Conservation (phyloP, 2,329 filamentous ascomycete genomes). For the Metarhizium guizhouense region DNA sequence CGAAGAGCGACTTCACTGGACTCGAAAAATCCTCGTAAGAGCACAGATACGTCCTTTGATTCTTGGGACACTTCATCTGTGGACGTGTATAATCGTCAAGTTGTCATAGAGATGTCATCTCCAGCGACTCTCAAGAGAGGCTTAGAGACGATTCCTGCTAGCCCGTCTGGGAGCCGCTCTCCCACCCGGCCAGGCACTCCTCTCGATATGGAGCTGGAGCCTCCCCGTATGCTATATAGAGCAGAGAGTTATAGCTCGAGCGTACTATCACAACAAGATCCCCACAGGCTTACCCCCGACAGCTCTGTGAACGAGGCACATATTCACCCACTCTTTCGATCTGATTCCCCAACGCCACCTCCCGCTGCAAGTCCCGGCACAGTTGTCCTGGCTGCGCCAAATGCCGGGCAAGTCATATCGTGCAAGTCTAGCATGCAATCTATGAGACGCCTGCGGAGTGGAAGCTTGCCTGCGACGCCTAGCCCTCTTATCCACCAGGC, state of each 20-base stretch:
- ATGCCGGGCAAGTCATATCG: slow-evolving; percentile 55
- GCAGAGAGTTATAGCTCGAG: slow-evolving; percentile 45
- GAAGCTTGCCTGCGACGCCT: slow-evolving; percentile 38
- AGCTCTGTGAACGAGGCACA: slow-evolving; percentile 48
- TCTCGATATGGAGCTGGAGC: slow-evolving; percentile 32
- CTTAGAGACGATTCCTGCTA: slow-evolving; percentile 64
- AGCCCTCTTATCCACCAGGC: slow-evolving; percentile 40
- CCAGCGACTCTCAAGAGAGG: slow-evolving; percentile 38
- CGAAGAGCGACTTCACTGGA: slow-evolving; percentile 40
- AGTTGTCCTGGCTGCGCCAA: slow-evolving; percentile 60
- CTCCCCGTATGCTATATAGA: slow-evolving; percentile 33
- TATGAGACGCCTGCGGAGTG: slow-evolving; percentile 45
- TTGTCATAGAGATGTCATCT: slow-evolving; percentile 41
- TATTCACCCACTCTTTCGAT: slow-evolving; percentile 71
- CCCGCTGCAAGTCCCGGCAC: slow-evolving; percentile 60
- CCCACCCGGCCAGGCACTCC: slow-evolving; percentile 50
- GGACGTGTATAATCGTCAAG: slow-evolving; percentile 51
- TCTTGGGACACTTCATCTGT: slow-evolving; percentile 67
- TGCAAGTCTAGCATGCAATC: slow-evolving; percentile 42
- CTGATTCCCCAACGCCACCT: slow-evolving; percentile 59
- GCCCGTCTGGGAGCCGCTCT: slow-evolving; percentile 54
- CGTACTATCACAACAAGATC: slow-evolving; percentile 20
- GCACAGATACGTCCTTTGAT: slow-evolving; percentile 57
- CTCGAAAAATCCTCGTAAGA: slow-evolving; percentile 28
- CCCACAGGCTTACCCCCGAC: slow-evolving; percentile 10